phyloP scores from a whole-genome alignment of 352 stramenopile species.

The Phytopythium kandeliae region DNA sequence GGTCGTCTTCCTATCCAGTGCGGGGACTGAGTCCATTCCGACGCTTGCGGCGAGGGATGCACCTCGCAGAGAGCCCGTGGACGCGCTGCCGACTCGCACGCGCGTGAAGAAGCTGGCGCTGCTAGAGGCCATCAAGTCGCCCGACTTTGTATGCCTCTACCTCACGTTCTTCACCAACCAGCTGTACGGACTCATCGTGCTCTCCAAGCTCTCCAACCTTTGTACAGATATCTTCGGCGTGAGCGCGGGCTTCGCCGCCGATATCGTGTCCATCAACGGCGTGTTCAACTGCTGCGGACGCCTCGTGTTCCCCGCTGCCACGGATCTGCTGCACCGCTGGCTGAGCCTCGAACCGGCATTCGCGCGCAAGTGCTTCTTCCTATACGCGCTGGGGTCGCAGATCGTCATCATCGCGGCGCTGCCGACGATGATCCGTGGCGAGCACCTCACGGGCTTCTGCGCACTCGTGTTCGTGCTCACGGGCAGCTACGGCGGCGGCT shows the following conservation, averaged over 20 bases:
- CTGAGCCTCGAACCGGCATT: conserved; percentile 39
- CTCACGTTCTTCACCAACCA: conserved; percentile 65
- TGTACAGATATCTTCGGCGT: conserved; percentile 46
- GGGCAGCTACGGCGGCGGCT: too few species aligned
- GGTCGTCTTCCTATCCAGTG: conserved; percentile 24
- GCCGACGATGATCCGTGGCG: too few species aligned
- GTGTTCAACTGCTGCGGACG: conserved; percentile 49
- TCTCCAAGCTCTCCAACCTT: conserved; percentile 56
- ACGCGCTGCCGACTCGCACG: conserved; percentile 22
- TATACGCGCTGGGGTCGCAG: too few species aligned
- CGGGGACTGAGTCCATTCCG: conserved; percentile 38
- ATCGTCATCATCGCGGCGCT: too few species aligned
- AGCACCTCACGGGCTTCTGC: too few species aligned
- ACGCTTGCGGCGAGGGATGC: conserved; percentile 19
- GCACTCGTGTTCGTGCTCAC: too few species aligned
- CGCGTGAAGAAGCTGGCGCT: conserved; percentile 44
- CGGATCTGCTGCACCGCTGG: conserved; percentile 26
- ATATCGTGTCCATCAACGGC: conserved; percentile 58
- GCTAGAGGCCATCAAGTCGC: conserved; percentile 44
- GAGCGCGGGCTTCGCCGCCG: conserved; percentile 18
- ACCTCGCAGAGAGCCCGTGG: conserved; percentile 12
- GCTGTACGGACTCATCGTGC: conserved; percentile 57
- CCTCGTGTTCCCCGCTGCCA: conserved; percentile 32
- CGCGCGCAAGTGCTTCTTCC: too few species aligned
- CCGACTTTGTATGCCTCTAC: conserved; percentile 62